Base-by-base conservation (phyloP, 169 alveolate species). In the Eimeria falciformis region DNA sequence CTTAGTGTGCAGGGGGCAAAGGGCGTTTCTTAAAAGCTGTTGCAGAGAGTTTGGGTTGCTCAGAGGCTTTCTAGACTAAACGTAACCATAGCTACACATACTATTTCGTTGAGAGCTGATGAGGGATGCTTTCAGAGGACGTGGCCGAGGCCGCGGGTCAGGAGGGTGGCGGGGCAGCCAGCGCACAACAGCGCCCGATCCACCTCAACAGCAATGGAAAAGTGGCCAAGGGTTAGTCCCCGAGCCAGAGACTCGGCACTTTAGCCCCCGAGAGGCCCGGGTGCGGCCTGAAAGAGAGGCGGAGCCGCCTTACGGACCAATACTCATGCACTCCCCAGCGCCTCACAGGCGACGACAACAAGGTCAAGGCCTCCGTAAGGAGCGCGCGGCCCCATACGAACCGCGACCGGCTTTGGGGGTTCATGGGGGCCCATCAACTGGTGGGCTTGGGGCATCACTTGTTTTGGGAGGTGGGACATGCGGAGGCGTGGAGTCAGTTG, bases 141-240 rank as follows among this genome's bases (percentile, higher is more conserved):
- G 88, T 46, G 88, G 88, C 88, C 6, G 88, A 71, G 71, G 71
- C 88, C 88, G 88, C 73, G 88, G 88, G 11, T 68, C 71, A 46
- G 87, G 87, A 53, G 87, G 87, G 71, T 78, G 87, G 87, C 87
- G 87, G 50, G 87, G 87, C 53, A 58, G 53, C 87, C 87, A 47
- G 33, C 69, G 87, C 71, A 56, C 87, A 50, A 40, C 87, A 33
- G 69, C 29, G 29, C 53, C 87, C 14, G 87, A 78, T 2, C 9
- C 87, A 69, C 62, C 46, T 47, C 85, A 75, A 29, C 87, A 78
- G 87, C 87, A 78, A 53, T 78, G 87, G 87, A 78, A 78, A 58
- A 53, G 73, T 78, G 87, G 87, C 87, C 71, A 40, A 25, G 87
- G 87, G 87, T 78, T 78, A 78, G 87, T 78, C 87, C 27, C 87